Evolutionary conservation across 2,329 filamentous ascomycete genomes (phyloP), one percentile per base, ranked within the genome.

Genomic region (Ascocoryne sarcoides): DNA sequence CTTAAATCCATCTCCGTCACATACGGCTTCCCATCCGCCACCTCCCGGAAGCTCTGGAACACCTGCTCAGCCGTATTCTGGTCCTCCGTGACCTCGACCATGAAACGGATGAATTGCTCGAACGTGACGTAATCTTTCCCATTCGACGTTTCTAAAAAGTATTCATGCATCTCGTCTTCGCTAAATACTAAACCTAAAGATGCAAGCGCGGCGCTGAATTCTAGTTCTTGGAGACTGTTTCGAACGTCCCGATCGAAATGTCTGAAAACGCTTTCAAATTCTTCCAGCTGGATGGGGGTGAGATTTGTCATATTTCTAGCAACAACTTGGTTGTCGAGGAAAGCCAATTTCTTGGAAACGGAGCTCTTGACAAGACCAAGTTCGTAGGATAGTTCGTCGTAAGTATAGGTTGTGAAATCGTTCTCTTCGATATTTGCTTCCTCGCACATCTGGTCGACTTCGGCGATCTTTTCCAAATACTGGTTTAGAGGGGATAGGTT

Each of bases 381-480:
- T 65, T 98, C 92, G 65, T 98, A 98, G 45, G 80, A 79, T 31
- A 98, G 73, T 64, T 98, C 92, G 59, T 98, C 92, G 61, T 96
- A 92, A 8, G 90, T 95, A 65, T 96, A 96, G 7, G 90, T 96
- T n/a, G 92, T 98, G 62, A 92, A 96, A 67, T 98, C 92, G 63
- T 98, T 98, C 58, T 98, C 92, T 63, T 98, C 92, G 49, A 98
- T 95, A 61, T 98, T 96, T 47, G 92, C 92, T 67, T 96, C 90
- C 45, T 82, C 76, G 60, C 92, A 98, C 64, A 95, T 87, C 48
- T 79, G 77, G 57, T 95, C 89, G 35, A 96, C 75, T 9, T 77
- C 78, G 10, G 79, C 84, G 58, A 98, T 95, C 48, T 87, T 84
- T 48, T 86, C 80, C 30, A 98, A 73, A 60, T 93, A 98, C 45